These are phyloP conservation scores for Rhizopus delemar DNA, from an alignment of 371 early-diverging fungal genomes.

Conservation along the genomic window DNA sequence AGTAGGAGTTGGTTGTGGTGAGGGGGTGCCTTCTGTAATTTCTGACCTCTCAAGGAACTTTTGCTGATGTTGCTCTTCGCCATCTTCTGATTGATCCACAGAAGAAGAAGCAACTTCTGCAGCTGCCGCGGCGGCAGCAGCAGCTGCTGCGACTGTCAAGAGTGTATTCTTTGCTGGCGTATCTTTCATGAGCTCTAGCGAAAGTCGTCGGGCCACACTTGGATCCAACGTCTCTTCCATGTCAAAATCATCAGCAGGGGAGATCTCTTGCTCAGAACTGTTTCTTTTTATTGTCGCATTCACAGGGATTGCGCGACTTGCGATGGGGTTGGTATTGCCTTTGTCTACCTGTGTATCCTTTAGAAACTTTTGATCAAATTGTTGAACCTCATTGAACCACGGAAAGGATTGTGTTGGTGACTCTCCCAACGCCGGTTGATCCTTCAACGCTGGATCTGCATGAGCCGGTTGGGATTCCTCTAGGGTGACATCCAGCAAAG, in stretches of 20 bases:
- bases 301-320: too few species aligned
- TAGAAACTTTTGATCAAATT: constrained; percentile 30
- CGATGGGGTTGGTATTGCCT: not conserved
- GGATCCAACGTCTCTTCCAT: constrained; percentile 33
- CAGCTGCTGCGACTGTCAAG: not conserved
- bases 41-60: constrained; percentile 4
- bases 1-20: constrained; percentile 4
- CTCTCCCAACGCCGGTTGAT: constrained; percentile 27
- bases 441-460: constrained; percentile 16
- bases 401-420: constrained; percentile 32
- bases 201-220: constrained; percentile 56
- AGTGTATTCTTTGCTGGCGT: constrained; percentile 19
- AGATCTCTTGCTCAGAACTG: too few species aligned
- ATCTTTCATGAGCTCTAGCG: constrained; percentile 66
- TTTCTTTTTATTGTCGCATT: too few species aligned
- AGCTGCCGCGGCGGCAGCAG: too few species aligned
- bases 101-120: too few species aligned
- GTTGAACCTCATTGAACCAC: constrained; percentile 27
- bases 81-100: too few species aligned
- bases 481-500: constrained; percentile 42
- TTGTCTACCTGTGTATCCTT: constrained; percentile 1
- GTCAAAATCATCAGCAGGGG: too few species aligned
- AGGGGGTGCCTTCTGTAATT: not conserved
- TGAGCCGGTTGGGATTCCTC: constrained; percentile 20
- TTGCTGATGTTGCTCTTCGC: constrained; percentile 9